These are phyloP conservation scores for Monilinia fructicola DNA, from an alignment of 2,329 filamentous ascomycete genomes.

Conservation along the genomic window DNA sequence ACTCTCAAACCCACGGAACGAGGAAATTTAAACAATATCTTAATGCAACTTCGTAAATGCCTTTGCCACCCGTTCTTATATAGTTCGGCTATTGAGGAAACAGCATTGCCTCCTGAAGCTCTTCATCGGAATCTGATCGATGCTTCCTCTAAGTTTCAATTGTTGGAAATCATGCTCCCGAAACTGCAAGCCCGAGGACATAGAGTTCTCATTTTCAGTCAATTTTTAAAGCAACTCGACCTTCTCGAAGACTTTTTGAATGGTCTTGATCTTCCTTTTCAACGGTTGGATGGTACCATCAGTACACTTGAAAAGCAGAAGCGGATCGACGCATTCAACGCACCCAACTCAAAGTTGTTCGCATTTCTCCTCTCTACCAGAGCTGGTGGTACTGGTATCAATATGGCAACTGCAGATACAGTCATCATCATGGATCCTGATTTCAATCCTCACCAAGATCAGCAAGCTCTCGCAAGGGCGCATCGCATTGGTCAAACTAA, in stretches of 20 bases:
- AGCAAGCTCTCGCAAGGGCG: conserved; percentile 90
- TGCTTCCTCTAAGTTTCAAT: conserved; percentile 83
- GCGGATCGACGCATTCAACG: conserved; percentile 91
- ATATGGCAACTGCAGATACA: conserved; percentile 92
- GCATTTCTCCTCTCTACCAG: conserved; percentile 91
- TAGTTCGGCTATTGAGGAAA: conserved; percentile 85
- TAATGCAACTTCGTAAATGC: conserved; percentile 93
- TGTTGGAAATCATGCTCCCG: conserved; percentile 82
- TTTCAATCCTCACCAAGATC: conserved; percentile 79
- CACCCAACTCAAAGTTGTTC: conserved; percentile 76
- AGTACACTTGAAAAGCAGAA: conserved; percentile 86
- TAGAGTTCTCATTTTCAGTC: conserved; percentile 91
- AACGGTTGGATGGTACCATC: conserved; percentile 83
- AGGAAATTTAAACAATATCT: conserved; percentile 84
- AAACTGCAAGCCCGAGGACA: conserved; percentile 84
- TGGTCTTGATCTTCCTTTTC: conserved; percentile 69
- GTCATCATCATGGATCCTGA: conserved; percentile 76
- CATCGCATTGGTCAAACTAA: conserved; percentile 96
- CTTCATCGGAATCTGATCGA: conserved; percentile 83
- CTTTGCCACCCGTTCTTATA: conserved; percentile 97
- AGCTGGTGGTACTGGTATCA: conserved; percentile 95
- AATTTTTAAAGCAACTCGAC: conserved; percentile 85
- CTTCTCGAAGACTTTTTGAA: conserved; percentile 90
- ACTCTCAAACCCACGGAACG: conserved; percentile 66
- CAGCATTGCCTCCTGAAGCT: conserved; percentile 57